Evolutionary conservation across 1,284 basidiomycete genomes (phyloP), one percentile per base, ranked within the genome.

Genomic region (Trichosporon asahii): DNA sequence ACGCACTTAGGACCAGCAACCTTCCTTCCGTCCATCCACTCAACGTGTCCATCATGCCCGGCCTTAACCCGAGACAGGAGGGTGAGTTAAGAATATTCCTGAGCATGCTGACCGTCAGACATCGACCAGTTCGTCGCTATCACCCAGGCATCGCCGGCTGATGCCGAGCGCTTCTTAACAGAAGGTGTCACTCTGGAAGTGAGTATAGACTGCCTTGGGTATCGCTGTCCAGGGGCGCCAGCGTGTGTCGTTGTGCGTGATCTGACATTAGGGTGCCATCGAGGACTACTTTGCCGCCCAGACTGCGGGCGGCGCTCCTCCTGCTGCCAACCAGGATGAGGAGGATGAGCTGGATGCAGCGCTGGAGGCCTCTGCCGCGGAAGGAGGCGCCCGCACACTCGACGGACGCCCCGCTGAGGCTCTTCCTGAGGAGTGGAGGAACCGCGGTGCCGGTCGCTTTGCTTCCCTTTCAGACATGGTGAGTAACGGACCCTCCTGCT

Each of bases 91-190:
- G 4, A 25, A 15, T 0, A 25, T 18, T 11, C 3, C 35, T 37
- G 29, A 18, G n/a, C 9, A n/a, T 15, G 11, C 68, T 65, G 46
- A 64, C 66, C 25, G 23, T 23, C 70, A 82, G 82, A 82, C 66
- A 78, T 81, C 71, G 78, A 80, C 55, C 76, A 80, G 63, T 84
- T 84, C 60, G 75, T 81, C 29, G 78, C 78, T 25, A 77, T 84
- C 61, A 84, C 83, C 14, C 78, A 80, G 70, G 78, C 82, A 18
- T 74, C 76, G 25, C 74, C 74, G 14, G 72, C 74, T 29, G 76
- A 81, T 53, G 83, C 83, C 15, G 64, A 74, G 23, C 78, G 79
- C 29, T 84, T 80, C 68, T 75, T 84, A 12, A 67, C 72, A n/a
- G 73, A 79, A 46, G 79, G 78, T 12, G 78, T 78, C 14, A 78